phyloP scores from a whole-genome alignment of 164 flowering plant species.

The grape (Vitis vinifera) region DNA sequence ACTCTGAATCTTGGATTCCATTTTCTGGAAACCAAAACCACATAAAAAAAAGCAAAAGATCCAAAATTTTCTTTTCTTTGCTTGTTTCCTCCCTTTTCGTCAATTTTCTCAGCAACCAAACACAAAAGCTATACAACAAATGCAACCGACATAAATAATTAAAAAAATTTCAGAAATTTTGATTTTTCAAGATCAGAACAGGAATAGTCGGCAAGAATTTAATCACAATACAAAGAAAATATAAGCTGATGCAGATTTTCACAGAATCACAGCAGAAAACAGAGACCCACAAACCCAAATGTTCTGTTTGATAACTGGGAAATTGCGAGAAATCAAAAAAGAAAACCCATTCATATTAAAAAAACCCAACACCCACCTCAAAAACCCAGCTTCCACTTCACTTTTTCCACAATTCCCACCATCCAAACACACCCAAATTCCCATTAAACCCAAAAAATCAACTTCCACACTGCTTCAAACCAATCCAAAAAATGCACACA shows the following conservation, averaged over 20 bases:
- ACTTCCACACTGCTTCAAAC: slow-evolving; percentile 4
- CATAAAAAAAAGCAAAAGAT: background rate
- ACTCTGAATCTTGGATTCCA: background rate
- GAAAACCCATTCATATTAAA: too few species aligned
- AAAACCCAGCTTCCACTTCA: too few species aligned
- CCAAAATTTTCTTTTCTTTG: background rate
- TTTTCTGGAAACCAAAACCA: background rate
- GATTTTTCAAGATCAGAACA: background rate
- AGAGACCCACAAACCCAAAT: too few species aligned
- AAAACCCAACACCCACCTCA: too few species aligned
- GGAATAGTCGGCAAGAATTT: too few species aligned
- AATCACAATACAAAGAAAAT: too few species aligned
- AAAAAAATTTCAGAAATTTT: background rate
- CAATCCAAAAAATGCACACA: slow-evolving; percentile 9
- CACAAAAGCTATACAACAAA: background rate
- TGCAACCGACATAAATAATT: background rate
- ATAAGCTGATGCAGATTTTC: too few species aligned
- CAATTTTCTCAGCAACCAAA: slow-evolving; percentile 5
- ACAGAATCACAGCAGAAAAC: background rate
- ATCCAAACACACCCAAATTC: background rate
- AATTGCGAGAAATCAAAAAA: too few species aligned
- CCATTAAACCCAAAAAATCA: background rate
- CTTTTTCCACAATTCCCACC: background rate
- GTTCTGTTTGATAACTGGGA: too few species aligned
- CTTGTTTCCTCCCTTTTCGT: background rate